phyloP scores from a whole-genome alignment of 768 basidiomycete species.

The Tephrocybe sp. region DNA sequence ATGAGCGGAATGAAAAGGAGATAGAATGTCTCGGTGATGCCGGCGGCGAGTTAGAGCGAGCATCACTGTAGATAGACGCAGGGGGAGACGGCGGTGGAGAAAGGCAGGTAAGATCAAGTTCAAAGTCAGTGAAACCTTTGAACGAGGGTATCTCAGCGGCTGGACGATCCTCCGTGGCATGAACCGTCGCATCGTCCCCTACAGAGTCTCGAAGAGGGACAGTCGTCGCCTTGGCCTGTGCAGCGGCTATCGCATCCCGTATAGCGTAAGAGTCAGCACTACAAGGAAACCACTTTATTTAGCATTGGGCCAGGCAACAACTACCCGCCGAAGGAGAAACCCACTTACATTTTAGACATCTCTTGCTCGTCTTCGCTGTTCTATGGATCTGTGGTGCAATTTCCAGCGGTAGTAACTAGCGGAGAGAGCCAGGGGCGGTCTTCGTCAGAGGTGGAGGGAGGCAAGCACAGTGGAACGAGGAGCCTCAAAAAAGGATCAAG shows the following conservation, averaged over 20 bases:
- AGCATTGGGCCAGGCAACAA: background rate
- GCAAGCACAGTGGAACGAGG: conserved; percentile 6
- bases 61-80: conserved; percentile 31
- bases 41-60: conserved; percentile 29
- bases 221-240: conserved; percentile 20
- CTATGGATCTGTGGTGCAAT: background rate
- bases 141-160: conserved; percentile 28
- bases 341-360: conserved; percentile 18
- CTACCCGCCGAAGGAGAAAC: conserved; percentile 5
- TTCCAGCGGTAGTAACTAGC: background rate
- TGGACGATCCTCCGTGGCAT: conserved; percentile 16
- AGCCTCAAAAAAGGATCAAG: conserved; percentile 19
- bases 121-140: conserved; percentile 45
- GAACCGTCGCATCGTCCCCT: conserved; percentile 26
- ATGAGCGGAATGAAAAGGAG: conserved; percentile 34
- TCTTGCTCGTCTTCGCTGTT: conserved; percentile 1
- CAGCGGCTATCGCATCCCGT: conserved; percentile 23
- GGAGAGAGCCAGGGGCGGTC: background rate
- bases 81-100: conserved; percentile 41
- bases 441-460: conserved; percentile 15
- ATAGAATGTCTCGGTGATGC: conserved; percentile 33
- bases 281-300: background rate
- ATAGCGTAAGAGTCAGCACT: conserved; percentile 27
- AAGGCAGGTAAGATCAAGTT: conserved; percentile 45
- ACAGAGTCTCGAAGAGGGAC: conserved; percentile 19